A percentile compares a stretch with the other conserved stretches of the same genome.
Conservation (phyloP, 495 filamentous ascomycete species). For the Pseudoneurospora amorphoporcata region DNA sequence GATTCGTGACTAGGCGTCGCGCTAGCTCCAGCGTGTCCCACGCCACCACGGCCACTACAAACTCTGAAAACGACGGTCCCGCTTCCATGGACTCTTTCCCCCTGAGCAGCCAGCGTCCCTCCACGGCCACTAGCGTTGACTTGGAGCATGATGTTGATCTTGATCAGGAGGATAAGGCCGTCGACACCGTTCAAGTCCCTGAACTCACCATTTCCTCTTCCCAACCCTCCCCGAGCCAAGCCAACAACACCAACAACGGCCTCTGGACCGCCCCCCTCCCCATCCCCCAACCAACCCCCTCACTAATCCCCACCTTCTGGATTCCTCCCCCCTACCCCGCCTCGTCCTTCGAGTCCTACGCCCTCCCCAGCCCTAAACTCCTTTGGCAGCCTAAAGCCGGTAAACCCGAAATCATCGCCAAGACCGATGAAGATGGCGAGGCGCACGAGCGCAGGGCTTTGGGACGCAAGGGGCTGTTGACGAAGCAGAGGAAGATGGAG, state of each 20-base stretch:
- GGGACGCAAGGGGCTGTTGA: slow-evolving; percentile 10
- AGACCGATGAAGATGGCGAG: slow-evolving; percentile 15
- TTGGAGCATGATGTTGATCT: not conserved
- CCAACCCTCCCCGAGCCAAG: no score
- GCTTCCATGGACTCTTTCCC: not conserved
- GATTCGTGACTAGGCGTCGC: slow-evolving; percentile 5
- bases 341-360: not conserved
- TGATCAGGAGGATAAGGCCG: not conserved
- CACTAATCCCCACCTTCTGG: not conserved
- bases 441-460: slow-evolving; percentile 5
- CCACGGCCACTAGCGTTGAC: not conserved
- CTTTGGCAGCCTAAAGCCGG: not conserved
- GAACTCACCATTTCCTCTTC: not conserved
- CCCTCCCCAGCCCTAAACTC: not conserved
- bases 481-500: slow-evolving; percentile 5
- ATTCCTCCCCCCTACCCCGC: not conserved
- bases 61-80: not conserved
- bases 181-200: not conserved
- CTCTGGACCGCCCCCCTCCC: slow-evolving; percentile 3
- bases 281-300: not conserved
- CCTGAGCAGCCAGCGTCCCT: not conserved
- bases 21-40: not conserved
- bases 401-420: not conserved
- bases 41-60: not conserved
- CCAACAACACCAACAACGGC: not conserved